Evolutionary conservation across 2,329 filamentous ascomycete genomes (phyloP).

Genomic region (Phaeosphaeria sp.): DNA sequence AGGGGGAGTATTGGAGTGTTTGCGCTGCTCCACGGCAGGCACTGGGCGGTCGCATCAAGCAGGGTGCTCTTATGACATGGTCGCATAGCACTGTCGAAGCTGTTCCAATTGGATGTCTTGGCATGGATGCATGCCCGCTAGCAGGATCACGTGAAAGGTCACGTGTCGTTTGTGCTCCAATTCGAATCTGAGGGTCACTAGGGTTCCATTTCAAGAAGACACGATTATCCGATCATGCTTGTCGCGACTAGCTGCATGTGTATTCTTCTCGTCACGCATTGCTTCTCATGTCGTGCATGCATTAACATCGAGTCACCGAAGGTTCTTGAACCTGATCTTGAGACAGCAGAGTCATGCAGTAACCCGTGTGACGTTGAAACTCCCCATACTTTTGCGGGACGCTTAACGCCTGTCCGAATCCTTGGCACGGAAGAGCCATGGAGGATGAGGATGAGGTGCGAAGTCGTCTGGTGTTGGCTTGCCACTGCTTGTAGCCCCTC

Average conservation of each 20-base stretch:
- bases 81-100: constrained; percentile 14
- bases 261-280: neutral
- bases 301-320: neutral
- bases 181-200: neutral
- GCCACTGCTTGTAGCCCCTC: neutral
- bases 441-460: neutral
- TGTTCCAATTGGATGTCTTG: constrained; percentile 15
- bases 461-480: neutral
- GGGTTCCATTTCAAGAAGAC: neutral
- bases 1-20: constrained; percentile 47
- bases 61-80: constrained; percentile 26
- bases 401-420: neutral
- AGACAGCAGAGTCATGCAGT: neutral
- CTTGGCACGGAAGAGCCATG: neutral
- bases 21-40: constrained; percentile 61
- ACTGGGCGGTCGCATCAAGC: constrained; percentile 57
- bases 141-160: neutral
- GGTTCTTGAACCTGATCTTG: neutral
- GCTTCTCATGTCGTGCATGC: neutral
- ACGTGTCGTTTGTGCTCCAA: neutral
- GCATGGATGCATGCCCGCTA: neutral
- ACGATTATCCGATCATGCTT: neutral
- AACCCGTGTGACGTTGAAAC: constrained; percentile 5
- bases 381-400: constrained; percentile 2
- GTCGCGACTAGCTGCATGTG: neutral